These are phyloP conservation scores for Lantana camara DNA, from an alignment of 257 asterid species.

Conservation along the genomic window DNA sequence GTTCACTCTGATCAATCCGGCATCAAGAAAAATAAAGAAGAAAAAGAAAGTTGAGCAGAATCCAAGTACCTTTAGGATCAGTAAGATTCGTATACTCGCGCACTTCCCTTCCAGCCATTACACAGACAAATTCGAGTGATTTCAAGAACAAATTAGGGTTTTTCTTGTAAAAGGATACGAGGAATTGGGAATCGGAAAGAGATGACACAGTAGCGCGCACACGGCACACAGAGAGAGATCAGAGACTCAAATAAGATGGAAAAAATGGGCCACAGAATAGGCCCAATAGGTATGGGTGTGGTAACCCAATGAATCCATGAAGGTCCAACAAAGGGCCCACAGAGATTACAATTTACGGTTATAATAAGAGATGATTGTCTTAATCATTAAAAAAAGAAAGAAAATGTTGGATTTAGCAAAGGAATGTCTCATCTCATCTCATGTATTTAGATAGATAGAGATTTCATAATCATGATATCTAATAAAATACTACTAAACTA, in stretches of 20 bases:
- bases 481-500: background rate
- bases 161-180: background rate
- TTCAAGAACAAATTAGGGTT: slow-evolving; percentile 23
- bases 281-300: slow-evolving; percentile 24
- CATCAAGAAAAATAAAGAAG: background rate
- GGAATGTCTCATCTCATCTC: background rate
- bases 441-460: background rate
- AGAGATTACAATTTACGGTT: background rate
- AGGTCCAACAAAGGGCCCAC: slow-evolving; percentile 16
- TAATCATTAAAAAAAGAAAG: background rate
- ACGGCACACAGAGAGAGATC: background rate
- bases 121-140: background rate
- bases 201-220: background rate
- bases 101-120: slow-evolving; percentile 95
- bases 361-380: slow-evolving; percentile 6
- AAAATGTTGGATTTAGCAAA: background rate
- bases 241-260: background rate
- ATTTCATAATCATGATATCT: slow-evolving; percentile 17
- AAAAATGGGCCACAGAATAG: slow-evolving; percentile 29
- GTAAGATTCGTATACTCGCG: slow-evolving; percentile 93
- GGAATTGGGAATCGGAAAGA: background rate
- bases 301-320: slow-evolving; percentile 7
- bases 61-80: slow-evolving; percentile 79
- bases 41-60: background rate
- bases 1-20: background rate